Conservation (phyloP, 2,329 filamentous ascomycete species). For the Nannizziopsis barbatae region DNA sequence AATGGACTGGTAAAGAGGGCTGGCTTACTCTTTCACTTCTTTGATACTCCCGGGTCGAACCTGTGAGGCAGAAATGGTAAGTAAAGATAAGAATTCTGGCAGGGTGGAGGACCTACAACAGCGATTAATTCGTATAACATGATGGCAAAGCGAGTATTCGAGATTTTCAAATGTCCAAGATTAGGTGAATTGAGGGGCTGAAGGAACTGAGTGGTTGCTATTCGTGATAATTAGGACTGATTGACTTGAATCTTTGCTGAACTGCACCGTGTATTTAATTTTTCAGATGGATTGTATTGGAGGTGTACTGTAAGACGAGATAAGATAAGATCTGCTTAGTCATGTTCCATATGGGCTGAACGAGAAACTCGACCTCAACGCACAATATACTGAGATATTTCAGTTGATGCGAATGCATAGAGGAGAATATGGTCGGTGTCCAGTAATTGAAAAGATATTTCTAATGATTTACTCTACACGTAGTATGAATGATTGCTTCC, state of each 20-base stretch:
- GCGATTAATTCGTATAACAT: conserved; percentile 99
- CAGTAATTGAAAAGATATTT: too few relatives aligned
- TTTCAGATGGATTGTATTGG: not conserved
- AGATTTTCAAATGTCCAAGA: too few relatives aligned
- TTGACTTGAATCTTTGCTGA: not conserved
- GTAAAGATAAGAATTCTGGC: not conserved
- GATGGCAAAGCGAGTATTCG: conserved; percentile 15
- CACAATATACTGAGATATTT: too few relatives aligned
- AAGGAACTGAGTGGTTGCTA: not conserved
- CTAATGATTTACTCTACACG: too few relatives aligned
- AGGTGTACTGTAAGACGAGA: not conserved
- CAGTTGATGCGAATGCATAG: too few relatives aligned
- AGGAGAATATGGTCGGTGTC: too few relatives aligned
- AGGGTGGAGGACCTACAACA: conserved; percentile 49
- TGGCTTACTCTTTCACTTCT: conserved; percentile 85
- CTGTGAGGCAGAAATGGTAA: conserved; percentile 37
- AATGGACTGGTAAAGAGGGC: conserved; percentile 10
- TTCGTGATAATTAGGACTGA: not conserved
- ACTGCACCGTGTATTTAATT: not conserved
- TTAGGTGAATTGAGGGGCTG: too few relatives aligned
- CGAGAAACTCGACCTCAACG: too few relatives aligned
- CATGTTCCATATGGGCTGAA: too few relatives aligned
- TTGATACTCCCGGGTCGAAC: conserved; percentile 79
- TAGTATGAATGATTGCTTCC: too few relatives aligned
- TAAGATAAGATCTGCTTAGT: too few relatives aligned